A percentile compares a stretch with the other conserved stretches of the same genome.
phyloP scores from a whole-genome alignment of 495 filamentous ascomycete genomes.

The Penicillium egyptiacum region DNA sequence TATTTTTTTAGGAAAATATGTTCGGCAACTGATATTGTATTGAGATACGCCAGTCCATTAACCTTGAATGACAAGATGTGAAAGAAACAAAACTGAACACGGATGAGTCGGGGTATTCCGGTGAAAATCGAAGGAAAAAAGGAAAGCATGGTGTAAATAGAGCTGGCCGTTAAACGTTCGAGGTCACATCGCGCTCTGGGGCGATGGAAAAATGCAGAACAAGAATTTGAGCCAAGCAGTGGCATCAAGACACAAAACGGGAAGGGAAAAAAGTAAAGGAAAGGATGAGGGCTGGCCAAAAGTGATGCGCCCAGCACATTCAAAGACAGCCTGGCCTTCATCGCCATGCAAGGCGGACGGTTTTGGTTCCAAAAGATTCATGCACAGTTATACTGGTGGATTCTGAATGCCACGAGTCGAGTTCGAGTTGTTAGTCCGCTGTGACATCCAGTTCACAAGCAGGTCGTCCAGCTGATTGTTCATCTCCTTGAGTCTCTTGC shows the following conservation, averaged over 20 bases:
- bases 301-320: conserved; percentile 31
- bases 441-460: conserved; percentile 77
- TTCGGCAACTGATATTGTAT: conserved; percentile 18
- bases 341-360: conserved; percentile 9
- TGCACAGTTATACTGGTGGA: conserved; percentile 22
- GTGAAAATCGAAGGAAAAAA: conserved; percentile 17
- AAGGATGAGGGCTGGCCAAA: conserved; percentile 19
- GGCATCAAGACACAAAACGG: conserved; percentile 13
- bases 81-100: conserved; percentile 11
- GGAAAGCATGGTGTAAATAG: conserved; percentile 18
- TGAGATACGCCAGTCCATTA: conserved; percentile 18
- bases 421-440: conserved; percentile 43
- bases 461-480: conserved; percentile 80
- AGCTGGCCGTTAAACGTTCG: conserved; percentile 16
- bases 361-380: conserved; percentile 1
- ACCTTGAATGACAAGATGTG: conserved; percentile 14
- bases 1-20: conserved; percentile 2
- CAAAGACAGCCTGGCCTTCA: conserved; percentile 3
- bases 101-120: conserved; percentile 34
- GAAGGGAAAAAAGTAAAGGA: conserved; percentile 5
- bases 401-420: conserved; percentile 18
- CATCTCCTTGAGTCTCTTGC: conserved; percentile 76
- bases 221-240: conserved; percentile 12
- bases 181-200: conserved; percentile 13
- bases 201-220: conserved; percentile 10